Evolutionary conservation across 176 grass and related monocot genomes (phyloP).

Genomic region (Rhynchospora pubera): DNA sequence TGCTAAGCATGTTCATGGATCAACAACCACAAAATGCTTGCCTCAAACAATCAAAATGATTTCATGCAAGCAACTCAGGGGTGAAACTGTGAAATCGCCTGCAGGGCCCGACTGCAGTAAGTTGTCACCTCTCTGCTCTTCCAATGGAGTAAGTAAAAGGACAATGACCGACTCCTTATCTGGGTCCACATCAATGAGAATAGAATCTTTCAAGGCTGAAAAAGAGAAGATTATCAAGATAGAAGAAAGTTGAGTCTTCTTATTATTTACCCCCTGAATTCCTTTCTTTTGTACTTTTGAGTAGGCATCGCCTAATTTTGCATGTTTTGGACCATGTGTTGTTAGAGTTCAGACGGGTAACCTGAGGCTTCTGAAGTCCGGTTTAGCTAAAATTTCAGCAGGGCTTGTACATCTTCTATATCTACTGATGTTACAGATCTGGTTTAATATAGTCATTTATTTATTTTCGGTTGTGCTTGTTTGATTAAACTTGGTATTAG

Average conservation of each 20-base stretch:
- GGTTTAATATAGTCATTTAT: neutral
- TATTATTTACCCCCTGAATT: neutral
- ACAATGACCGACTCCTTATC: conserved; percentile 43
- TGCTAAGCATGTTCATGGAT: conserved; percentile 31
- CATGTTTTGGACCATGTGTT: neutral
- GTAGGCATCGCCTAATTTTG: neutral
- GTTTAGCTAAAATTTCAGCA: neutral
- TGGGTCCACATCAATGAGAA: conserved; percentile 51
- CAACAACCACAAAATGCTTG: conserved; percentile 50
- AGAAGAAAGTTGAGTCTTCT: conserved; percentile 91
- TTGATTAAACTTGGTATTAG: neutral
- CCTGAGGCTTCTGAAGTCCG: neutral
- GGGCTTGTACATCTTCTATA: neutral
- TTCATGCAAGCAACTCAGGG: conserved; percentile 57
- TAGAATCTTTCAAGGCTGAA: conserved; percentile 70
- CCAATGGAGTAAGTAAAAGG: conserved; percentile 61
- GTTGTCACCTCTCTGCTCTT: conserved; percentile 62
- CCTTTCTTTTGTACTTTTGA: neutral
- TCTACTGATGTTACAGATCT: neutral
- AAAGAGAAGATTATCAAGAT: conserved; percentile 86
- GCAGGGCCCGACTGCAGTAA: conserved; percentile 38
- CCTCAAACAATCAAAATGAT: conserved; percentile 69
- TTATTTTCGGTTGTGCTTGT: neutral
- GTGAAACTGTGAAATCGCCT: conserved; percentile 52
- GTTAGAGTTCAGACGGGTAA: neutral